A percentile compares a stretch with the other conserved stretches of the same genome.
phyloP scores from a whole-genome alignment of 306 rosid genomes.

The Lathyrus tuberosus region DNA sequence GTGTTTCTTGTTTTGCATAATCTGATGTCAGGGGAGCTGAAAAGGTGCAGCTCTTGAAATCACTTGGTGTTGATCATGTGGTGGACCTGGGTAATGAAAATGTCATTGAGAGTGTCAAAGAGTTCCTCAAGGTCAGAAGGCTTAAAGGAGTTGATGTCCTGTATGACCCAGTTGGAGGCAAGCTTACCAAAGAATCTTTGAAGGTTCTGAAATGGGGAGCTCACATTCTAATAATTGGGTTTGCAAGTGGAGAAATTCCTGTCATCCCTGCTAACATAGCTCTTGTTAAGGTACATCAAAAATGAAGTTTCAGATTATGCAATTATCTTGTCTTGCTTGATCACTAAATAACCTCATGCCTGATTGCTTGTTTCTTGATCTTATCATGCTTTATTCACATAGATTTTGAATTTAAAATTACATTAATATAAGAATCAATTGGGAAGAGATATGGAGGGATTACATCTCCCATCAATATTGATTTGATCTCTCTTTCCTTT shows the following conservation, averaged over 20 bases:
- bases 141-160: slow-evolving; percentile 91
- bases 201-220: slow-evolving; percentile 92
- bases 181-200: slow-evolving; percentile 72
- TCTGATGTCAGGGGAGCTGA: slow-evolving; percentile 70
- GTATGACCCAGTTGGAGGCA: slow-evolving; percentile 97
- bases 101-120: slow-evolving; percentile 70
- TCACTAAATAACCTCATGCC: slow-evolving; percentile 14
- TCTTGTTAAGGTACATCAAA: slow-evolving; percentile 79
- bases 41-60: slow-evolving; percentile 75
- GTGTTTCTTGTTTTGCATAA: slow-evolving; percentile 29
- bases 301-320: slow-evolving; percentile 21
- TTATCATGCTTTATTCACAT: slow-evolving; percentile 25
- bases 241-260: slow-evolving; percentile 94
- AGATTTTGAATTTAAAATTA: slow-evolving; percentile 13
- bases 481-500: slow-evolving; percentile 10
- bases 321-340: slow-evolving; percentile 24
- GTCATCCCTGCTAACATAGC: slow-evolving; percentile 87
- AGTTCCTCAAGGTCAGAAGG: slow-evolving; percentile 65
- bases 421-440: slow-evolving; percentile 4
- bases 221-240: slow-evolving; percentile 84
- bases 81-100: slow-evolving; percentile 70
- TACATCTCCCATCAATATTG: slow-evolving; percentile 3
- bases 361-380: slow-evolving; percentile 32
- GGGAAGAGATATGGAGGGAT: slow-evolving; percentile 22
- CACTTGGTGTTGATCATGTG: slow-evolving; percentile 83